Evolutionary conservation across 23 red algal genomes (phyloP).

Genomic region (Gracilaria caudata): DNA sequence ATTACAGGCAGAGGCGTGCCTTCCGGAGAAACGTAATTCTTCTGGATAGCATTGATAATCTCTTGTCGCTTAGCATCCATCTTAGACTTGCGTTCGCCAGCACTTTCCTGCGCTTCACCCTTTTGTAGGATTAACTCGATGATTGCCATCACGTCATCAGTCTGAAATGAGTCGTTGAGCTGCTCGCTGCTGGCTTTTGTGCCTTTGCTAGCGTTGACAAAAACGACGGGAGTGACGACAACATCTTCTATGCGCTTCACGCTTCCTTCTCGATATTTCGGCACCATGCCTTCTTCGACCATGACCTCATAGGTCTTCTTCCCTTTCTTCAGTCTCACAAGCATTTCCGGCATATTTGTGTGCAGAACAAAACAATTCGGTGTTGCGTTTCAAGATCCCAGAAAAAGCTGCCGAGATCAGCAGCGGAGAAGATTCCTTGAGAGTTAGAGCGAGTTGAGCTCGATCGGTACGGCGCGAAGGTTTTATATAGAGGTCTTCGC

Average conservation of each 20-base stretch:
- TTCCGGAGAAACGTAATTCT: slow-evolving; percentile 74
- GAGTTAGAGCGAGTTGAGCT: background rate
- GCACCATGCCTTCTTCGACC: slow-evolving; percentile 72
- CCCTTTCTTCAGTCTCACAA: slow-evolving; percentile 77
- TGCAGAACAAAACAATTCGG: background rate
- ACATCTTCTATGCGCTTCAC: slow-evolving; percentile 67
- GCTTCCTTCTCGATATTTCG: slow-evolving; percentile 82
- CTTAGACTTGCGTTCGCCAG: slow-evolving; percentile 73
- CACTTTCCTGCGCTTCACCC: slow-evolving; percentile 85
- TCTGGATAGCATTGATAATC: slow-evolving; percentile 70
- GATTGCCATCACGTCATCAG: slow-evolving; percentile 23
- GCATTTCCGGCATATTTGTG: slow-evolving; percentile 54
- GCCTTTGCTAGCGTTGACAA: slow-evolving; percentile 75
- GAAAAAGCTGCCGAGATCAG: background rate
- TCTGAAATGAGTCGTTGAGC: slow-evolving; percentile 59
- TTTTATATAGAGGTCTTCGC: no score
- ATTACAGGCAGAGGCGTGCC: slow-evolving; percentile 51
- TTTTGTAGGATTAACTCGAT: slow-evolving; percentile 74
- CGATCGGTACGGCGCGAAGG: background rate
- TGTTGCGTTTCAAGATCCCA: background rate
- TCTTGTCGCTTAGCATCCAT: slow-evolving; percentile 80
- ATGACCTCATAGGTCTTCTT: slow-evolving; percentile 88
- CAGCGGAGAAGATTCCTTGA: no score
- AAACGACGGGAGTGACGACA: slow-evolving; percentile 66
- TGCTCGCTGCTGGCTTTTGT: slow-evolving; percentile 71